Conservation (phyloP, 192 early-diverging fungal genomes). For the Phycomyces blakesleeanus region DNA sequence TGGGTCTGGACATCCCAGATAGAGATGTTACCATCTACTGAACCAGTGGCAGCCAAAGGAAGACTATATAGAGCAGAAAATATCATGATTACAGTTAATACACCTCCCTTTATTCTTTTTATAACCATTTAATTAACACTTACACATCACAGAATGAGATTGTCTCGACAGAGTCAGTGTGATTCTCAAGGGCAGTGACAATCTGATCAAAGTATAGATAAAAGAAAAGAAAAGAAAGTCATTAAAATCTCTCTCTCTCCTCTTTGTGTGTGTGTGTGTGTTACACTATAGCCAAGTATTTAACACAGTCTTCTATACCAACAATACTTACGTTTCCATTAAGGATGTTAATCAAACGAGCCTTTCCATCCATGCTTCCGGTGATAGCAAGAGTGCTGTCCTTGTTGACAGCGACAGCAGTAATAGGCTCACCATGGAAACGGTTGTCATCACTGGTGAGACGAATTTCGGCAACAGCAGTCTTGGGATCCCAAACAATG, state of each 20-base stretch:
- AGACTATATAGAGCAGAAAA: conserved; percentile 32
- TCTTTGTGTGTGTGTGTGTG: too few relatives aligned
- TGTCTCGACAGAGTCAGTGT: conserved; percentile 84
- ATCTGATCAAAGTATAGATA: conserved; percentile 41
- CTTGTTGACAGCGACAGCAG: conserved; percentile 64
- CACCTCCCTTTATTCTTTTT: neutral
- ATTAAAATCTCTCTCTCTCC: too few relatives aligned
- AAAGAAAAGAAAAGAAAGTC: neutral
- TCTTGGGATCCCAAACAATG: conserved; percentile 93
- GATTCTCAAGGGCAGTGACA: conserved; percentile 76
- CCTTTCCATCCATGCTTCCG: conserved; percentile 76
- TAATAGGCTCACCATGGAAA: conserved; percentile 82
- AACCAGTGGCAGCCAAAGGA: conserved; percentile 79
- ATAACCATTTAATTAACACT: neutral
- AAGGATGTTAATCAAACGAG: conserved; percentile 70
- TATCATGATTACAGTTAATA: too few relatives aligned
- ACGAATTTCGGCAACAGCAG: conserved; percentile 59
- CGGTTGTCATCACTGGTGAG: conserved; percentile 73
- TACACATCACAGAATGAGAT: conserved; percentile 71
- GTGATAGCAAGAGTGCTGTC: conserved; percentile 79
- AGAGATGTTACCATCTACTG: conserved; percentile 82
- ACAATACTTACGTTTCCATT: conserved; percentile 66
- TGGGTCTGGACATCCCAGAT: conserved; percentile 90
- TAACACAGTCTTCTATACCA: too few relatives aligned
- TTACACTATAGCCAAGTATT: too few relatives aligned